Evolutionary conservation across 257 asterid genomes (phyloP), one percentile per base, ranked within the genome.

Genomic region (Forsythia viridissima): DNA sequence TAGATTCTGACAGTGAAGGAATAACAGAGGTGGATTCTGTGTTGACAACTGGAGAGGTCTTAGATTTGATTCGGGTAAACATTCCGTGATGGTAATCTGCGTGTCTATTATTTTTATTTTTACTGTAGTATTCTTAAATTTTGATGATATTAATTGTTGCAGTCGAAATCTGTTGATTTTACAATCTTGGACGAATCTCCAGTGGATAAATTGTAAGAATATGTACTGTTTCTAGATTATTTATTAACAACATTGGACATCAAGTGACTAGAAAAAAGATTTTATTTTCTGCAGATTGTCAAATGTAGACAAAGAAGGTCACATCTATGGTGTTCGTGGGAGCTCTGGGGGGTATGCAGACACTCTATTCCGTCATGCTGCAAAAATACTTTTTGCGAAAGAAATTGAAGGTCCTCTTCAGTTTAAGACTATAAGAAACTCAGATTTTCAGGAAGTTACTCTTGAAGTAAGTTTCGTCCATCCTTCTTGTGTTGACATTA

Each of bases 281-380:
- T 12, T 75, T 30, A 38, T 75, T 18, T 75, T 82, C 34, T 57
- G 57, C 83, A 96, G 99, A 82, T 83, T 96, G 76, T 82, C 97
- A 70, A 96, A 96, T 82, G 78, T 92, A 41, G 91, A 92, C 80
- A 92, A 91, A 84, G 86, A 84, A 74, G 95, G 87, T 77, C 84
- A 82, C 77, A 91, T 96, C 41, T 90, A 84, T 82, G 97, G 98
- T 57, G 95, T 92, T 51, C 85, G 37, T 37, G 99, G 99, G 74
- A 85, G 97, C 87, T 93, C 99, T 57, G 99, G 99, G 75, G 99
- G 99, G 79, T 96, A 92, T 81, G 97, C 97, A 10, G 99, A 93
- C 69, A 90, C 97, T 41, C 63, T 92, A 83, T 93, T 92, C 77
- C 91, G 97, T 20, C 76, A 91, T 83, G 93, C 97, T 70, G 92